Evolutionary conservation across 2,329 filamentous ascomycete genomes (phyloP).

Genomic region (Colletotrichum sp.): DNA sequence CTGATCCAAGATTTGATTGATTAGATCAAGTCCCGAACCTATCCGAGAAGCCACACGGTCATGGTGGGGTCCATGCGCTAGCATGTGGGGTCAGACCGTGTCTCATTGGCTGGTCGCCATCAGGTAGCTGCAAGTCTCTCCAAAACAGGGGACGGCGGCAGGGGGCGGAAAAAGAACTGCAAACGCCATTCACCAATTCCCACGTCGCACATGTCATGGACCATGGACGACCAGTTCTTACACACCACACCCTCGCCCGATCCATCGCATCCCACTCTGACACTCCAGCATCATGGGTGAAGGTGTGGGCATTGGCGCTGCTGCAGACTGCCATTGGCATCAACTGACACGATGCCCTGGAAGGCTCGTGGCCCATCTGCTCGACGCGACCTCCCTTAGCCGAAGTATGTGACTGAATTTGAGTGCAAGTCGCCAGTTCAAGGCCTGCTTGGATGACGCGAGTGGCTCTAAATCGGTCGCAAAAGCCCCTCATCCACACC

Average conservation of each 20-base stretch:
- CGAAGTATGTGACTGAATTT: background rate
- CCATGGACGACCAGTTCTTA: background rate
- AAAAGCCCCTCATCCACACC: conserved; percentile 2
- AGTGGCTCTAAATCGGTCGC: background rate
- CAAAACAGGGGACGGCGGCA: background rate
- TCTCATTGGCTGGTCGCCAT: background rate
- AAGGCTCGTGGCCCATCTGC: background rate
- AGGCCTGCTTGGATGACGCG: background rate
- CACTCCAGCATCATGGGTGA: background rate
- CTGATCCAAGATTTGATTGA: conserved; percentile 23
- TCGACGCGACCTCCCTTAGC: background rate
- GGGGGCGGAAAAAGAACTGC: background rate
- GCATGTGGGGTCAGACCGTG: background rate
- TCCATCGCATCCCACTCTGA: conserved; percentile 4
- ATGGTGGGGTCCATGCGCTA: background rate
- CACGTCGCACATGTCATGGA: background rate
- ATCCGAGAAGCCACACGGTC: background rate
- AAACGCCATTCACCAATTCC: conserved; percentile 5
- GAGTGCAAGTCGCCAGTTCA: background rate
- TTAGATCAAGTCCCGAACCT: conserved; percentile 18
- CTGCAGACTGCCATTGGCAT: background rate
- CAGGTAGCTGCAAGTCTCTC: background rate
- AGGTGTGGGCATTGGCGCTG: background rate
- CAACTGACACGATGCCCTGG: background rate
- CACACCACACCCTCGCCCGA: background rate